Conservation (phyloP, 2,329 filamentous ascomycete genomes). For the Colletotrichum orchidophilum region DNA sequence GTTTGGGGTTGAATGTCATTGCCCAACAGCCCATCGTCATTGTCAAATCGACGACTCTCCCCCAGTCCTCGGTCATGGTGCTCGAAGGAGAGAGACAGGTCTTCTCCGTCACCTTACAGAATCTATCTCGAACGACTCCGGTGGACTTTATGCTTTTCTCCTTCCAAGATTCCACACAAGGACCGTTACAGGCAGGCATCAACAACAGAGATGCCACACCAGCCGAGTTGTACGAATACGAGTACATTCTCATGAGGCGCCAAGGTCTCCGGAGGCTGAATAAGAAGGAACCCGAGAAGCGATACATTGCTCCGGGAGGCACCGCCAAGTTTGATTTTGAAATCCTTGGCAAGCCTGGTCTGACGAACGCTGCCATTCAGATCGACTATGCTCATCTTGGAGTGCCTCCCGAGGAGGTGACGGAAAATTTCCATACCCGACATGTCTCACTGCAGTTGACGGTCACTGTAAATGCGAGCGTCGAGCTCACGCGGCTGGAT, state of each 20-base stretch:
- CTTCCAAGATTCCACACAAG: constrained; percentile 88
- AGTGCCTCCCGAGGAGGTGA: constrained; percentile 71
- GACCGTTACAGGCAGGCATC: constrained; percentile 78
- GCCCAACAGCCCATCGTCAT: constrained; percentile 79
- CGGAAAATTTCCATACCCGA: constrained; percentile 82
- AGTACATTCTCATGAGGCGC: constrained; percentile 79
- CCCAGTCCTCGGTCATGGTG: constrained; percentile 89
- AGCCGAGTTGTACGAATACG: constrained; percentile 86
- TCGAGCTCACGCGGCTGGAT: constrained; percentile 84
- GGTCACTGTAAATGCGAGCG: constrained; percentile 90
- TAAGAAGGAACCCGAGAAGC: constrained; percentile 60
- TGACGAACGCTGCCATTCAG: constrained; percentile 82
- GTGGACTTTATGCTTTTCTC: constrained; percentile 89
- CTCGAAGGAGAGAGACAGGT: constrained; percentile 85
- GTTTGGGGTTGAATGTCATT: constrained; percentile 77
- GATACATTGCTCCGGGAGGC: constrained; percentile 72
- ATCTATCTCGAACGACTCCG: constrained; percentile 74
- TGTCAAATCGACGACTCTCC: constrained; percentile 79
- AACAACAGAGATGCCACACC: constrained; percentile 80
- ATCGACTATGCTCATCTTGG: constrained; percentile 90
- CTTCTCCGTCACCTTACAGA: constrained; percentile 84
- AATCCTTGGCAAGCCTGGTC: constrained; percentile 84
- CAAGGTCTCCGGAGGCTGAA: constrained; percentile 69
- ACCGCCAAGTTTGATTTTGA: constrained; percentile 82
- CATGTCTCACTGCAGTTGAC: constrained; percentile 83